Percentiles rank a stretch among this genome's conserved stretches.
These are phyloP conservation scores for Salmacisia buchloeana DNA, from an alignment of 1,284 basidiomycete genomes.

Conservation along the genomic window DNA sequence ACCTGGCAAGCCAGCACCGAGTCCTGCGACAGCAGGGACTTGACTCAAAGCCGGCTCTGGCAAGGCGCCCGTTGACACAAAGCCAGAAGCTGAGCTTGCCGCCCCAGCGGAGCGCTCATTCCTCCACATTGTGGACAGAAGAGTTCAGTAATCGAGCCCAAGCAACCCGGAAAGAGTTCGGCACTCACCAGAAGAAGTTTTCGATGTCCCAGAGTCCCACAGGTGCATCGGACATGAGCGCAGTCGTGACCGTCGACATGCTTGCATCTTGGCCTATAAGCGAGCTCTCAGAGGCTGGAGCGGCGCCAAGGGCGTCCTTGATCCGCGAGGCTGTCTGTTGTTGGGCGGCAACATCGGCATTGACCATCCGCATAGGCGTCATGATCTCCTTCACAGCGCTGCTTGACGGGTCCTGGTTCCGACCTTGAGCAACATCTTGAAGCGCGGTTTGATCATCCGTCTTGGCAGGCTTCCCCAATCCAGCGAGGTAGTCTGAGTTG, in stretches of 20 bases:
- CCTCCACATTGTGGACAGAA: too few species aligned
- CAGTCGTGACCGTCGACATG: background rate
- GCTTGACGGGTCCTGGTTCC: background rate
- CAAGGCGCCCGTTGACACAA: background rate
- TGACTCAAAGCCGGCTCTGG: background rate
- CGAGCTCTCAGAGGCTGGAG: too few species aligned
- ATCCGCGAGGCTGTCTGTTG: background rate
- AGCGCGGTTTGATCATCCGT: too few species aligned
- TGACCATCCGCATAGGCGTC: conserved; percentile 4
- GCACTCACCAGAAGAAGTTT: conserved; percentile 7
- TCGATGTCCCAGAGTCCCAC: conserved; percentile 4
- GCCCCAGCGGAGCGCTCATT: conserved; percentile 7
- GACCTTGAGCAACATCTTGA: too few species aligned
- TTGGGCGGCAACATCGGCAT: background rate
- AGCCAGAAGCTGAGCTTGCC: background rate
- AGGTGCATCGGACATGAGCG: background rate
- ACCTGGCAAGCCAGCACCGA: too few species aligned
- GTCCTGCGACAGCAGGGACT: background rate
- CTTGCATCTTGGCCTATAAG: background rate
- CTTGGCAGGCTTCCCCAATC: background rate
- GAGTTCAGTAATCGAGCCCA: too few species aligned
- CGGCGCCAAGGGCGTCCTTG: too few species aligned
- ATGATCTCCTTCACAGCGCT: conserved; percentile 4
- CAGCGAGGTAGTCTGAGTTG: background rate
- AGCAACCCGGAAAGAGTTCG: background rate